Evolutionary conservation across 1,284 basidiomycete genomes (phyloP).

Genomic region (Ceratobasidium sp.): DNA sequence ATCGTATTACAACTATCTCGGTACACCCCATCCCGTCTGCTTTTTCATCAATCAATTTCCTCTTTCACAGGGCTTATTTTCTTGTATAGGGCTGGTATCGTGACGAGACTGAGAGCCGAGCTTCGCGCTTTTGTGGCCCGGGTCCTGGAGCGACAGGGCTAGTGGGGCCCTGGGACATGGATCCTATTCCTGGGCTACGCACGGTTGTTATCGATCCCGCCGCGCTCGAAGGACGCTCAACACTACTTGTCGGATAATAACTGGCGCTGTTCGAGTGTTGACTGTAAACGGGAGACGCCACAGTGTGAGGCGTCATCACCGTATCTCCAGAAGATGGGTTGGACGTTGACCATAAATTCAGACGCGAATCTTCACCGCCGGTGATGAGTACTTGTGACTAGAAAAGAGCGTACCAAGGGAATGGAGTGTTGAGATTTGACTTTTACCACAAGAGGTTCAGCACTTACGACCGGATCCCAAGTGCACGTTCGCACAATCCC

Average conservation of each 20-base stretch:
- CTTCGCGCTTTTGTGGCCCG: conserved; percentile 29
- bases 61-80: conserved; percentile 3
- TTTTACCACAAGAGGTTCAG: neutral
- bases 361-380: conserved; percentile 67
- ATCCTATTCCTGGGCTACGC: conserved; percentile 24
- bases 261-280: conserved; percentile 14
- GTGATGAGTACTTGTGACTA: conserved; percentile 60
- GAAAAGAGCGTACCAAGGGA: conserved; percentile 35
- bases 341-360: conserved; percentile 57
- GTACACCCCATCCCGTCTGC: neutral
- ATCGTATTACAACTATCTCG: conserved; percentile 10
- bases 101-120: conserved; percentile 28
- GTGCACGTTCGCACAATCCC: conserved; percentile 64
- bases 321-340: conserved; percentile 1
- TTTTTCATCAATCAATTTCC: neutral
- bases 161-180: conserved; percentile 19
- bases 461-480: conserved; percentile 61
- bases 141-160: conserved; percentile 34
- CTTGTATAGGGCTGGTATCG: conserved; percentile 34
- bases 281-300: conserved; percentile 33
- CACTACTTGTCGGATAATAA: conserved; percentile 29
- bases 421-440: neutral
- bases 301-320: conserved; percentile 21
- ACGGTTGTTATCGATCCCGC: conserved; percentile 9
- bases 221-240: conserved; percentile 27